Conservation (phyloP, 2,329 filamentous ascomycete genomes). For the Fusarium sp. region DNA sequence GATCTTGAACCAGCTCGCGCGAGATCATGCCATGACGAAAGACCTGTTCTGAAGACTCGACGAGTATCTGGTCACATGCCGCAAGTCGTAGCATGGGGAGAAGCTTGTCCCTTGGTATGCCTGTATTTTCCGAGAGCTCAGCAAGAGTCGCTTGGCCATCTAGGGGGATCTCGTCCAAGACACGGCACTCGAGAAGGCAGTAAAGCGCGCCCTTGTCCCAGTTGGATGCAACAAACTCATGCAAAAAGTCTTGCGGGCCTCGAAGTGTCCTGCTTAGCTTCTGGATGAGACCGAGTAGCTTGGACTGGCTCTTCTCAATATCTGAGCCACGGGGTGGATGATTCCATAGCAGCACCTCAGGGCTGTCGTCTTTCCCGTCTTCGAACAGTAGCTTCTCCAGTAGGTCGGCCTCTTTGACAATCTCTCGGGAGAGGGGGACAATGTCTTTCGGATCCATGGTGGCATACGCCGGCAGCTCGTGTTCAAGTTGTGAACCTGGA, state of each 20-base stretch:
- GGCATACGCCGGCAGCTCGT: slow-evolving; percentile 15
- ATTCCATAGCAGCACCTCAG: slow-evolving; percentile 1
- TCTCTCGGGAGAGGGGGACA: slow-evolving; percentile 9
- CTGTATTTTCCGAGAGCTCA: slow-evolving; percentile 18
- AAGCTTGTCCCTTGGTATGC: slow-evolving; percentile 23
- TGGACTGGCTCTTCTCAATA: slow-evolving; percentile 10
- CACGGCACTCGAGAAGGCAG: slow-evolving; percentile 25
- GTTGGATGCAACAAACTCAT: slow-evolving; percentile 57
- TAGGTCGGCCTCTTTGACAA: slow-evolving; percentile 16
- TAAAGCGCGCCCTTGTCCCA: slow-evolving; percentile 37
- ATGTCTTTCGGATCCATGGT: slow-evolving; percentile 24
- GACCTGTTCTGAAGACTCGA: slow-evolving; percentile 7
- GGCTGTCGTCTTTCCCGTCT: background rate
- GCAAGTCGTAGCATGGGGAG: slow-evolving; percentile 27
- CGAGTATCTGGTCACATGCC: slow-evolving; percentile 24
- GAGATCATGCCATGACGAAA: slow-evolving; percentile 27
- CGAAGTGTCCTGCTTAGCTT: slow-evolving; percentile 10
- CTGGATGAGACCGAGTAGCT: slow-evolving; percentile 17
- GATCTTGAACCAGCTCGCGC: slow-evolving; percentile 10
- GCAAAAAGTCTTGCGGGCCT: slow-evolving; percentile 40
- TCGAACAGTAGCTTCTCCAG: slow-evolving; percentile 1
- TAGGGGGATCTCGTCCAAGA: slow-evolving; percentile 22
- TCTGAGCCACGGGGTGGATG: background rate
- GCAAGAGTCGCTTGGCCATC: slow-evolving; percentile 8
- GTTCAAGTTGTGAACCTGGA: slow-evolving; percentile 4